Conservation (phyloP, 768 basidiomycete genomes). For the Sistotremastrum niveocremeum region DNA sequence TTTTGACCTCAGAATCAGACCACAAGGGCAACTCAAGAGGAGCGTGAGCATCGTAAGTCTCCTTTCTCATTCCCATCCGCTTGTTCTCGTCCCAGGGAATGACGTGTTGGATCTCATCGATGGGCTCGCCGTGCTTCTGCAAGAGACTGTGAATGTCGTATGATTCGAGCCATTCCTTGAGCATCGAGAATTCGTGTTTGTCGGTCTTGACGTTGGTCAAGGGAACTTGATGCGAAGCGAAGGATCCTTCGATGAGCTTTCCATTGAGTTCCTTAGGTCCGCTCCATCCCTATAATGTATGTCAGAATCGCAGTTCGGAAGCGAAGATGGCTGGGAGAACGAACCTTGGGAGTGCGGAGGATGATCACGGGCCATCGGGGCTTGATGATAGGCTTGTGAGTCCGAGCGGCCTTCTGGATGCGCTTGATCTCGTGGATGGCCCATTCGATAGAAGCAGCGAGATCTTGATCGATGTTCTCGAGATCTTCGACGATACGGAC, state of each 20-base stretch:
- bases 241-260: conserved; percentile 70
- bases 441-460: conserved; percentile 77
- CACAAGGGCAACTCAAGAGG: conserved; percentile 58
- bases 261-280: conserved; percentile 55
- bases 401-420: conserved; percentile 71
- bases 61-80: conserved; percentile 58
- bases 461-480: conserved; percentile 55
- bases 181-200: conserved; percentile 42
- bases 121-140: conserved; percentile 36
- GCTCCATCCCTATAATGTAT: conserved; percentile 35
- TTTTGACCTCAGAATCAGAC: conserved; percentile 36
- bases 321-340: neutral
- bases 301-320: too few species aligned
- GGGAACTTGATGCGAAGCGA: conserved; percentile 82
- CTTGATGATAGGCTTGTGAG: conserved; percentile 64
- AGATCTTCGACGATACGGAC: conserved; percentile 66
- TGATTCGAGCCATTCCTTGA: conserved; percentile 62
- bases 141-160: conserved; percentile 64
- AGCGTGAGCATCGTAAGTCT: conserved; percentile 47
- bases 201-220: conserved; percentile 58
- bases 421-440: conserved; percentile 55
- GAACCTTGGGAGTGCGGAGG: conserved; percentile 73
- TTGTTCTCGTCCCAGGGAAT: conserved; percentile 41
- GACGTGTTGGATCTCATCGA: conserved; percentile 40
- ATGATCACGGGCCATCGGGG: conserved; percentile 88